phyloP scores from a whole-genome alignment of 164 flowering plant species.

The Annona cherimola region DNA sequence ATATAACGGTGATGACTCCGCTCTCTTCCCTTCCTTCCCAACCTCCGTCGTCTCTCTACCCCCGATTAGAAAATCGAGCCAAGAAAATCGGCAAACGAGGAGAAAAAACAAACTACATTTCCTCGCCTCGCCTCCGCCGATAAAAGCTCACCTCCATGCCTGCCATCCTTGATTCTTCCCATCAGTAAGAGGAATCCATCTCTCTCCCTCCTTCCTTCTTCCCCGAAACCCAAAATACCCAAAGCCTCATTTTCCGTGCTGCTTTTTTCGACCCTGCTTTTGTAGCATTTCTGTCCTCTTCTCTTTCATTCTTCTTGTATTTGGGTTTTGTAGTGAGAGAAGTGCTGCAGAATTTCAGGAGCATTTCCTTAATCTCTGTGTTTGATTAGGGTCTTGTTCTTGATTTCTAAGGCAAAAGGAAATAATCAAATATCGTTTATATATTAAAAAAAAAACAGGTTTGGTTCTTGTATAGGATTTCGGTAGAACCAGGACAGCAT shows the following conservation, averaged over 20 bases:
- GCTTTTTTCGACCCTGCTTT: not conserved
- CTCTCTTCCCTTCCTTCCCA: not conserved
- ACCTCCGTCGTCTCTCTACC: not conserved
- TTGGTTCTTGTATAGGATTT: not conserved
- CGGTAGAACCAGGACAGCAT: not conserved
- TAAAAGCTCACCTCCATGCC: conserved; percentile 6
- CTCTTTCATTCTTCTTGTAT: conserved; percentile 1
- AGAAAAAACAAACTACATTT: conserved; percentile 5
- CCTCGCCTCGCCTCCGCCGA: conserved; percentile 6
- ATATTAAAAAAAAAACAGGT: no score
- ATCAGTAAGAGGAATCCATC: conserved; percentile 19
- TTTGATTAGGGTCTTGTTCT: conserved; percentile 17
- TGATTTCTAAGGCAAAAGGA: conserved; percentile 14
- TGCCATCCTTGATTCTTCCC: conserved; percentile 12
- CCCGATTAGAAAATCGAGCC: not conserved
- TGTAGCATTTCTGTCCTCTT: not conserved
- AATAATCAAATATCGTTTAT: not conserved
- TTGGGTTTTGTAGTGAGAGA: not conserved
- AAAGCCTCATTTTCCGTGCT: not conserved
- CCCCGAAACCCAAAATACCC: not conserved
- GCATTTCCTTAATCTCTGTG: conserved; percentile 11
- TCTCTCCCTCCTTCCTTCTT: not conserved
- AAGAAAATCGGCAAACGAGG: not conserved
- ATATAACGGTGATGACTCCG: not conserved
- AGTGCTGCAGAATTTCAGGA: conserved; percentile 12